phyloP scores from a whole-genome alignment of 192 early-diverging fungal genomes.

The Diversispora eburnea region DNA sequence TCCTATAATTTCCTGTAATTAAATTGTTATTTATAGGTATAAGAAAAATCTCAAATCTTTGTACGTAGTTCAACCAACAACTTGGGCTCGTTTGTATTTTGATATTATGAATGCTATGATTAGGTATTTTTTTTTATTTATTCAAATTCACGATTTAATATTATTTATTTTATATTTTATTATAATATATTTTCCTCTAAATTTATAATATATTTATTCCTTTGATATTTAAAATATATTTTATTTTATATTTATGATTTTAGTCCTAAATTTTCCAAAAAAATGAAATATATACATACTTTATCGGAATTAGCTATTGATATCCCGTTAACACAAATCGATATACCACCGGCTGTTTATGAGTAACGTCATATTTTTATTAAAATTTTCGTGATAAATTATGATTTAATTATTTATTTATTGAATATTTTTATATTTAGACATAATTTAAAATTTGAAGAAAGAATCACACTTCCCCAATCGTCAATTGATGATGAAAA shows the following conservation, averaged over 20 bases:
- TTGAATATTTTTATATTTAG: conserved; percentile 24
- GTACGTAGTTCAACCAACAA: conserved; percentile 89
- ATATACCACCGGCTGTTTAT: conserved; percentile 68
- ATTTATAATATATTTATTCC: background rate
- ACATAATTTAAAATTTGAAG: conserved; percentile 43
- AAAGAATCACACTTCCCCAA: conserved; percentile 41
- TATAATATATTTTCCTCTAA: no score
- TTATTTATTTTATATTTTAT: no score
- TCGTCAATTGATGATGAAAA: conserved; percentile 31
- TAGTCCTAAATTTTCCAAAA: conserved; percentile 88
- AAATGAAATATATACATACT: conserved; percentile 76
- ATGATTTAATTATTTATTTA: background rate
- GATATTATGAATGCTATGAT: conserved; percentile 81
- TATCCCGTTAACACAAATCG: conserved; percentile 71
- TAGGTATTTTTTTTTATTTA: conserved; percentile 52
- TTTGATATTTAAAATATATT: background rate
- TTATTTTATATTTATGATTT: conserved; percentile 6
- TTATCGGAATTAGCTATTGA: conserved; percentile 61
- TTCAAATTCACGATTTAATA: no score
- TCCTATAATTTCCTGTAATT: background rate
- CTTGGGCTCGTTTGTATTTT: conserved; percentile 78
- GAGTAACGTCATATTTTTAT: conserved; percentile 41
- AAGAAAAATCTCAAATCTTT: conserved; percentile 94
- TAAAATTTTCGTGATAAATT: background rate
- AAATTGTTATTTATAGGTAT: conserved; percentile 43